Conservation (phyloP, 1,284 basidiomycete genomes). For the Melampsora larici-populina region DNA sequence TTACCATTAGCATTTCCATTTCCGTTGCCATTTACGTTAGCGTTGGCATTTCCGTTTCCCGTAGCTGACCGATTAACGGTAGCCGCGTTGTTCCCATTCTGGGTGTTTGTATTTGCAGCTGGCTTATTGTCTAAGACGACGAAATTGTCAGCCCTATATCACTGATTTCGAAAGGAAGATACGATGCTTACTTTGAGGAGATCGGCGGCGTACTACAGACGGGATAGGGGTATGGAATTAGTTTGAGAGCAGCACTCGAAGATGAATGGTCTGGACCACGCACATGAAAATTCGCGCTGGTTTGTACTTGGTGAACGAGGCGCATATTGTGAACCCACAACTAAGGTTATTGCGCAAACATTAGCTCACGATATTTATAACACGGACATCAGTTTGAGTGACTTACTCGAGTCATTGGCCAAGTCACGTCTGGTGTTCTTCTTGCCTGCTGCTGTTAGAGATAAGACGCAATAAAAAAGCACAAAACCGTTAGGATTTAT, state of each 20-base stretch:
- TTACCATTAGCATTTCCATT: neutral
- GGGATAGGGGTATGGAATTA: neutral
- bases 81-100: neutral
- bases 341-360: too few species aligned
- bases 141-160: too few species aligned
- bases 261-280: too few species aligned
- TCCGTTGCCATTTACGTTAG: neutral
- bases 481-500: neutral
- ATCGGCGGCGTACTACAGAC: neutral
- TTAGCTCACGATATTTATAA: neutral
- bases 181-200: neutral
- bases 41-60: neutral
- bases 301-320: too few species aligned
- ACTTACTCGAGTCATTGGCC: neutral
- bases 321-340: too few species aligned
- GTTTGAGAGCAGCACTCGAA: neutral
- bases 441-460: neutral
- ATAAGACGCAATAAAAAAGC: neutral
- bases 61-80: neutral
- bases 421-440: neutral
- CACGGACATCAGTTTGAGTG: neutral
- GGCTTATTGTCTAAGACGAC: too few species aligned
- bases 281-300: too few species aligned
- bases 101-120: neutral
- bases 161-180: too few species aligned